Base-by-base conservation (phyloP, 2,329 filamentous ascomycete species). In the Talaromyces sp. region DNA sequence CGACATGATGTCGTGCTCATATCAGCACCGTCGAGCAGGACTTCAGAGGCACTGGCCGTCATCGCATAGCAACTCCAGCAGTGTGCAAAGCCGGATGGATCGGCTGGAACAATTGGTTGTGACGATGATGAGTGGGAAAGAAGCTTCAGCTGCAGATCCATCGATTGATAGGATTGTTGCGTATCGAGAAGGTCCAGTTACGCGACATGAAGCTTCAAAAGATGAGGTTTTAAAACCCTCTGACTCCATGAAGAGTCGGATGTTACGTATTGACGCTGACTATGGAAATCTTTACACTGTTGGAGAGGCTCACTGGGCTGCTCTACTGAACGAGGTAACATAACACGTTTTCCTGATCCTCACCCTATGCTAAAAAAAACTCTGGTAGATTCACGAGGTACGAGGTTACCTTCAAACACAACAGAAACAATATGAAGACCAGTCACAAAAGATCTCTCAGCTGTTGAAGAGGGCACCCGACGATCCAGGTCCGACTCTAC, bases 401-500 rank as follows among this genome's bases (percentile, higher is more conserved):
- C 58, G 43, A 33, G 19, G 43, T 16, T 60, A 60, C n/a, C 58
- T 60, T 60, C 24, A 60, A 7, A 60, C 41, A 31, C 58, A 60
- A 24, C 58, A 60, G 5, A 60, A 60, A 60, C 58, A 60, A 45
- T 60, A 60, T 27, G 41, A 60, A 27, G 43, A 31, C 3, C 58
- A 60, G n/a, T 60, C 58, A 35, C 24, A 48, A 3, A 60, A 48
- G 5, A 48, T 60, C 9, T 45, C 41, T 5, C 58, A 47, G 43
- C 31, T 60, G 14, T 35, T 60, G 19, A 45, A 60, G 19, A 43
- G 41, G 39, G 43, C 58, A 10, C 41, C 58, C 1, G 58, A 60
- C 27, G 58, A 60, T 48, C 58, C 58, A 35, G 58, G 58, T 9
- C 58, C 43, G n/a, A 60, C 58, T 60, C n/a, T 60, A 35, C 58